Conservation (phyloP, 1,284 basidiomycete species). For the Ustilago loliicola region DNA sequence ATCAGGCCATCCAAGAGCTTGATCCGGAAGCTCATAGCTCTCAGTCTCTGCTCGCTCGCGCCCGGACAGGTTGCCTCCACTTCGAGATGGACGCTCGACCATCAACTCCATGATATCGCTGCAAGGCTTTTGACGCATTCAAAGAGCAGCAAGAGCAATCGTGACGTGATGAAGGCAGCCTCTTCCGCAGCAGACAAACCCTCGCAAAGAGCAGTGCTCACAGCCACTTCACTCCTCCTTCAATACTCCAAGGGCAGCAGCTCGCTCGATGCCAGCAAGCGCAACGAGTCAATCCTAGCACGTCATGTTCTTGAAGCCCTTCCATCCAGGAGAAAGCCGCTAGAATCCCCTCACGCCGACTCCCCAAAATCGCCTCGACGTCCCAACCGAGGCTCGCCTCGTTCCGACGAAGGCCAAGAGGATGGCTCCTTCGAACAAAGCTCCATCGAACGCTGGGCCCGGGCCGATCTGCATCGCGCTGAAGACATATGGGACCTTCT, state of each 20-base stretch:
- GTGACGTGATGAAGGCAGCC: slow-evolving; percentile 20
- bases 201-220: slow-evolving; percentile 29
- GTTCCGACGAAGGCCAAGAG: slow-evolving; percentile 13
- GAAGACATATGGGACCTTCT: slow-evolving; percentile 51
- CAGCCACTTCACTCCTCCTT: slow-evolving; percentile 34
- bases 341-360: not conserved
- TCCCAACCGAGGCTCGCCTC: slow-evolving; percentile 5
- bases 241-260: slow-evolving; percentile 9
- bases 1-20: slow-evolving; percentile 15
- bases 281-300: slow-evolving; percentile 6
- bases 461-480: slow-evolving; percentile 16
- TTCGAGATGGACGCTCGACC: slow-evolving; percentile 40
- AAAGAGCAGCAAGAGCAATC: slow-evolving; percentile 13
- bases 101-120: slow-evolving; percentile 28
- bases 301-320: slow-evolving; percentile 32
- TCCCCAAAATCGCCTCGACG: slow-evolving; percentile 16
- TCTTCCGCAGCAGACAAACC: slow-evolving; percentile 25
- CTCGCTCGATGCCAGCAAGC: not conserved
- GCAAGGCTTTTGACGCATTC: slow-evolving; percentile 21
- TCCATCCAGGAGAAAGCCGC: slow-evolving; percentile 31
- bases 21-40: slow-evolving; percentile 41
- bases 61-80: slow-evolving; percentile 31
- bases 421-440: slow-evolving; percentile 30
- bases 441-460: slow-evolving; percentile 34
- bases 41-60: slow-evolving; percentile 48